Base-by-base conservation (phyloP, 164 flowering plant genomes). In the Dillenia turbinata region DNA sequence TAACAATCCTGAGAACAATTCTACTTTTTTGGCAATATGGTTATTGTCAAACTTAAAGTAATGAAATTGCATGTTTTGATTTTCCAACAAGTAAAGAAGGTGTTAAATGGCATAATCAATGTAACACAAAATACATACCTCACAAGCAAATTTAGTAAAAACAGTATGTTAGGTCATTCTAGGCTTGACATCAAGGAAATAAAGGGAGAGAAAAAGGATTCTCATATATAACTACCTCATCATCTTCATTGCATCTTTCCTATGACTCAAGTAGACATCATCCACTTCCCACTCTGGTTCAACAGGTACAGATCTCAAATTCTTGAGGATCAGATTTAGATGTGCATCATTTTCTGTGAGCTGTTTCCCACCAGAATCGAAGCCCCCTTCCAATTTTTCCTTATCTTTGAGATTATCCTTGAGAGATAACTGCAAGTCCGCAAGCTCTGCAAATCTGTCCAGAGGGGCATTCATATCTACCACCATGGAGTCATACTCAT, bases 221-320 rank as follows among this genome's bases (percentile, higher is more conserved):
- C 43, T 48, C 24, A n/a, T 45, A 55, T 13, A 68, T 47, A 45
- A 64, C 54, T 75, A 93, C 98, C 98, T 94, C 73, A 78, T 80
- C 71, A 77, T 74, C 65, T 69, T 81, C 54, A 86, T 54, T 44
- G 96, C 98, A 74, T 94, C 90, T 76, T 80, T 89, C 1, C 97
- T 88, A 63, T 83, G 86, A 67, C 66, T 79, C 71, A 85, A 59
- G 70, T 90, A 94, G 51, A 87, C 55, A 72, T 94, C 98, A 67
- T 94, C 93, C 56, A 89, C 93, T 71, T 82, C 87, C 91, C 88
- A 85, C 77, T 94, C 98, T 40, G 96, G 90, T 73, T 89, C 96
- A 71, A 81, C 52, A 6, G 92, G 92, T 13, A 78, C 54, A 56
- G 71, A 67, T 9, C 55, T 62, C 57, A 83, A 49, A 14, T 15